Base-by-base conservation (phyloP, 1,284 basidiomycete species). In the Ustilago xerochloae region DNA sequence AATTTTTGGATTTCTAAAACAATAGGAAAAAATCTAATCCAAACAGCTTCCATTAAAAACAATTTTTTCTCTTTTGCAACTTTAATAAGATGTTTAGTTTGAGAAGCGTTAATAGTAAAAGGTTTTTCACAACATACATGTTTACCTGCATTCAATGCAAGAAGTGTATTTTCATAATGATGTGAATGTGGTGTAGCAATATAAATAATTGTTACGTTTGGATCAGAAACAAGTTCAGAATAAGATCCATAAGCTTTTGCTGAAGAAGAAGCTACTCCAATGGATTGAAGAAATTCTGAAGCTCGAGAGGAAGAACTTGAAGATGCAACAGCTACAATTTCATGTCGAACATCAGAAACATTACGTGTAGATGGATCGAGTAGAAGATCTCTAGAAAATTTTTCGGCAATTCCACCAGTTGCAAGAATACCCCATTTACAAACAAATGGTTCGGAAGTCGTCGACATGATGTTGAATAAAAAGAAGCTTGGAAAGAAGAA, bases 171-270 rank as follows among this genome's bases (percentile, higher is more conserved):
- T 62, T 87, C 86, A 82, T 93, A 93, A 86, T 97, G 94, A 66
- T 88, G 87, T 0, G 92, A 91, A 83, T 96, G 93, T 5, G 93
- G 94, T 1, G 94, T 94, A 22, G 92, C 91, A 89, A 81, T 24
- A 63, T 88, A 65, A 35, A 70, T 49, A 39, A 72, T 85, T 49
- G 87, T 75, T 71, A 88, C 65, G 41, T 91, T 90, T 68, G 87
- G 86, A 81, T 94, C 91, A 10, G 87, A 86, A 75, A 90, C 93
- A 1, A 96, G 89, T 57, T 91, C 90, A 52, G 89, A 88, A 80
- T 97, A 96, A 20, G 87, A 88, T 13, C 91, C 92, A 75, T 90
- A 93, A 4, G 90, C 89, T 79, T 90, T 91, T 77, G 90, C 89
- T 24, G 85, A 79, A 0, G 82, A 87, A 16, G 88, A n/a, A n/a